These are phyloP conservation scores for Alternaria conjuncta DNA, from an alignment of 2,329 filamentous ascomycete species.

Conservation along the genomic window DNA sequence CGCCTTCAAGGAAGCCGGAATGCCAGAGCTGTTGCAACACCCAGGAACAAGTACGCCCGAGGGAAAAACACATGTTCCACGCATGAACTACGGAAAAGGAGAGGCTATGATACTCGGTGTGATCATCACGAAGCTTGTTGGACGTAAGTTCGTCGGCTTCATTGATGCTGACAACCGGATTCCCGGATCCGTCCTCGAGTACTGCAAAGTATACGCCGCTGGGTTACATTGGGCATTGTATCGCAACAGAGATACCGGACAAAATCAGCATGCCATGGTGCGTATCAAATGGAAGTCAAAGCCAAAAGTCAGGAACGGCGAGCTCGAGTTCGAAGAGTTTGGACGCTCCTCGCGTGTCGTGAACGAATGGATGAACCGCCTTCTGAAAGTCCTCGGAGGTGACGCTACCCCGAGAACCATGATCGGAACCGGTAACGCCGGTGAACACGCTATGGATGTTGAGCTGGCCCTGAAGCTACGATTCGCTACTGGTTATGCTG, in stretches of 20 bases:
- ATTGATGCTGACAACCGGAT: conserved; percentile 27
- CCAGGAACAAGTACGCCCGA: neutral
- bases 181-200: conserved; percentile 22
- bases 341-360: conserved; percentile 23
- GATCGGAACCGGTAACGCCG: conserved; percentile 21
- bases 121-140: conserved; percentile 12
- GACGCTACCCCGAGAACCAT: neutral
- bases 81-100: conserved; percentile 22
- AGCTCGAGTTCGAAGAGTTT: conserved; percentile 12
- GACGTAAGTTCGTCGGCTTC: conserved; percentile 16
- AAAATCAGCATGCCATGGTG: conserved; percentile 16
- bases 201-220: conserved; percentile 26
- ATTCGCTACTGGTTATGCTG: conserved; percentile 24
- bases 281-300: conserved; percentile 28
- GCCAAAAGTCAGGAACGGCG: conserved; percentile 15
- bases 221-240: conserved; percentile 15
- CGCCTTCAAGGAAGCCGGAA: conserved; percentile 11
- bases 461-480: conserved; percentile 16
- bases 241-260: neutral
- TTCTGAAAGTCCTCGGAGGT: neutral
- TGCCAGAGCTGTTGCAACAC: conserved; percentile 6
- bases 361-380: conserved; percentile 21
- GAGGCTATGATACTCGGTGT: conserved; percentile 25
- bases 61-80: neutral
- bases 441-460: conserved; percentile 23